A percentile compares a stretch with the other conserved stretches of the same genome.
phyloP scores from a whole-genome alignment of 106 monocot species.

The Dactylorhiza incarnata region DNA sequence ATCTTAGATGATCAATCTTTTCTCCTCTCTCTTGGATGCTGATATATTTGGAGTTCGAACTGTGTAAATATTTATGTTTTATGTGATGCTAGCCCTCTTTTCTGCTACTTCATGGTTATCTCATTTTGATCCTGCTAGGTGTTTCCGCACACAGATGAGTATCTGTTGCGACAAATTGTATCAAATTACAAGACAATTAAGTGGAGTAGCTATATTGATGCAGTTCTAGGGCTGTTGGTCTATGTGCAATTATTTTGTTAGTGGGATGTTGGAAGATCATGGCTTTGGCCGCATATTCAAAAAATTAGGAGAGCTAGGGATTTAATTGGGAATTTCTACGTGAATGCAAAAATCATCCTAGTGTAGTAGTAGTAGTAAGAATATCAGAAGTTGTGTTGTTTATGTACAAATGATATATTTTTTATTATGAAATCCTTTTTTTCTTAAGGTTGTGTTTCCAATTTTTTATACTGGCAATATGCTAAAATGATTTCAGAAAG shows the following conservation, averaged over 20 bases:
- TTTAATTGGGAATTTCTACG: not conserved
- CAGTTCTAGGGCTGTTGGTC: not conserved
- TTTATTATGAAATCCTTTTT: not conserved
- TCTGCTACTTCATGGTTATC: no score
- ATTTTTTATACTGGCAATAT: not conserved
- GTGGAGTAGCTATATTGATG: not conserved
- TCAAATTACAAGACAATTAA: not conserved
- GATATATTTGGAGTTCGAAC: no score
- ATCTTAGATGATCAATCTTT: no score
- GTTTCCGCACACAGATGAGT: no score
- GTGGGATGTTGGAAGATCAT: not conserved
- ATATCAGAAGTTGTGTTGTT: not conserved
- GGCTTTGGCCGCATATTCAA: not conserved
- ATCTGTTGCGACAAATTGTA: no score
- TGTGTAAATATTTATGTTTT: no score
- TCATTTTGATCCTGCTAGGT: no score
- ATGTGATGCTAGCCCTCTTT: no score
- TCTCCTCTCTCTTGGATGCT: no score
- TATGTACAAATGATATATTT: no score
- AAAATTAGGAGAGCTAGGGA: not conserved
- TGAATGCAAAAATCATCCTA: not conserved
- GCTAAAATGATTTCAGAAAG: not conserved
- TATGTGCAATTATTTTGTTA: not conserved
- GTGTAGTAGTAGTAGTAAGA: not conserved
- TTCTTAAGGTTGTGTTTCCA: not conserved